A percentile compares a stretch with the other conserved stretches of the same genome.
Conservation (phyloP, 345 rosid species). For the Euphorbia tirucalli region DNA sequence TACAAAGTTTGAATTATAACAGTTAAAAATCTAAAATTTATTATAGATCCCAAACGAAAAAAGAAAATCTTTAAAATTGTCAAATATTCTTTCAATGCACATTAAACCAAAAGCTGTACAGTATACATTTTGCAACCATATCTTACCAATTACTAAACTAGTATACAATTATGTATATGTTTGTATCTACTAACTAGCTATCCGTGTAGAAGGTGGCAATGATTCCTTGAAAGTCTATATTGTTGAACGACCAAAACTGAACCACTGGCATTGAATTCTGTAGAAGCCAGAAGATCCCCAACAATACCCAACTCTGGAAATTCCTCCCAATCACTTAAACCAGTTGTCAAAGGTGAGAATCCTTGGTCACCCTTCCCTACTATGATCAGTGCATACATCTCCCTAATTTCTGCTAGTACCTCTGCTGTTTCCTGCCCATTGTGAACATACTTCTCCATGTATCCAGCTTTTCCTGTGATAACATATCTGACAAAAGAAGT, state of each 20-base stretch:
- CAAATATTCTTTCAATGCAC: background rate
- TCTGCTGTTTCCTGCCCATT: slow-evolving; percentile 46
- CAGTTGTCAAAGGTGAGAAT: slow-evolving; percentile 46
- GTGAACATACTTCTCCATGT: slow-evolving; percentile 49
- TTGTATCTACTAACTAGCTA: background rate
- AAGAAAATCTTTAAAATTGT: background rate
- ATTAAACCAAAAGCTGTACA: background rate
- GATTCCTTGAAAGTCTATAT: slow-evolving; percentile 20
- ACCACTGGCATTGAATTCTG: slow-evolving; percentile 48
- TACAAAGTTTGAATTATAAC: background rate
- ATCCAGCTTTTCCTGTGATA: slow-evolving; percentile 53
- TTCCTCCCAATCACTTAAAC: slow-evolving; percentile 90
- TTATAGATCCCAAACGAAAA: background rate
- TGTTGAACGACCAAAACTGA: slow-evolving; percentile 74
- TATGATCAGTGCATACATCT: slow-evolving; percentile 58
- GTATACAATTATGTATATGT: background rate
- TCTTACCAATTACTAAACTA: background rate
- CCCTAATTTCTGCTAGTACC: slow-evolving; percentile 46
- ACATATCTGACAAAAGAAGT: slow-evolving; percentile 43
- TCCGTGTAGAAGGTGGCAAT: background rate
- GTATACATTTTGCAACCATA: slow-evolving; percentile 7
- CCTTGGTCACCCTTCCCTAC: slow-evolving; percentile 60
- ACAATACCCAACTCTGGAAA: slow-evolving; percentile 69
- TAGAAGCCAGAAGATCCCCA: slow-evolving; percentile 68
- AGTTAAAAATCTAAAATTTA: background rate